phyloP scores from a whole-genome alignment of 2,329 filamentous ascomycete genomes.

The Thelonectria discophora region DNA sequence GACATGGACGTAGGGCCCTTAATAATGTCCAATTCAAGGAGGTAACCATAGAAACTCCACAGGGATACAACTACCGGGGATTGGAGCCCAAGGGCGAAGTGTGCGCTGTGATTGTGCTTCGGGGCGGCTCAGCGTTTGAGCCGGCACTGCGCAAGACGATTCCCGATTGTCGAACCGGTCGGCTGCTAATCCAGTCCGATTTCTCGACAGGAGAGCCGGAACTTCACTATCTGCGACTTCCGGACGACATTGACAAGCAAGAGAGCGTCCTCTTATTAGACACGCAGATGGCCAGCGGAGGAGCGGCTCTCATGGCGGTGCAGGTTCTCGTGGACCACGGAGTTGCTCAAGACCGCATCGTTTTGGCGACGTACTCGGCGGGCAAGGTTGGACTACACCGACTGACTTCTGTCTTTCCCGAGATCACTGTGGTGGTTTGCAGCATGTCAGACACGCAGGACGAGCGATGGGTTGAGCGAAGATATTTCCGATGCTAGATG shows the following conservation, averaged over 20 bases:
- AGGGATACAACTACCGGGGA: conserved; percentile 74
- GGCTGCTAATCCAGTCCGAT: conserved; percentile 91
- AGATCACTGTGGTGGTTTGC: conserved; percentile 85
- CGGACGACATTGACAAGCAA: conserved; percentile 75
- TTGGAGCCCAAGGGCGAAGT: conserved; percentile 76
- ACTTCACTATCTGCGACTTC: conserved; percentile 86
- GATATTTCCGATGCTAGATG: conserved; percentile 86
- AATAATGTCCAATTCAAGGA: conserved; percentile 78
- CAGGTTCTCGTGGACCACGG: conserved; percentile 96
- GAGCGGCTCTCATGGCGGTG: conserved; percentile 88
- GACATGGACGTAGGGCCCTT: conserved; percentile 65
- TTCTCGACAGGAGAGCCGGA: conserved; percentile 88
- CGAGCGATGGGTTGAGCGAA: conserved; percentile 87
- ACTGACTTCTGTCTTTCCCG: conserved; percentile 87
- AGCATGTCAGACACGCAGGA: conserved; percentile 84
- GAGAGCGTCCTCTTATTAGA: conserved; percentile 88
- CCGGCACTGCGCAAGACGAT: conserved; percentile 88
- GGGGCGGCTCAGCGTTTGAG: conserved; percentile 89
- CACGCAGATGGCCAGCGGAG: conserved; percentile 93
- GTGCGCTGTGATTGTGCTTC: conserved; percentile 86
- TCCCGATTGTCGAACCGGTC: conserved; percentile 89
- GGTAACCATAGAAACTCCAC: conserved; percentile 73
- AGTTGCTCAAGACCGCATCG: conserved; percentile 82
- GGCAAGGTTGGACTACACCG: conserved; percentile 85
- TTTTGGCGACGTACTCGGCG: conserved; percentile 92